phyloP scores from a whole-genome alignment of 2,329 filamentous ascomycete genomes.

The Hortaea sp. region DNA sequence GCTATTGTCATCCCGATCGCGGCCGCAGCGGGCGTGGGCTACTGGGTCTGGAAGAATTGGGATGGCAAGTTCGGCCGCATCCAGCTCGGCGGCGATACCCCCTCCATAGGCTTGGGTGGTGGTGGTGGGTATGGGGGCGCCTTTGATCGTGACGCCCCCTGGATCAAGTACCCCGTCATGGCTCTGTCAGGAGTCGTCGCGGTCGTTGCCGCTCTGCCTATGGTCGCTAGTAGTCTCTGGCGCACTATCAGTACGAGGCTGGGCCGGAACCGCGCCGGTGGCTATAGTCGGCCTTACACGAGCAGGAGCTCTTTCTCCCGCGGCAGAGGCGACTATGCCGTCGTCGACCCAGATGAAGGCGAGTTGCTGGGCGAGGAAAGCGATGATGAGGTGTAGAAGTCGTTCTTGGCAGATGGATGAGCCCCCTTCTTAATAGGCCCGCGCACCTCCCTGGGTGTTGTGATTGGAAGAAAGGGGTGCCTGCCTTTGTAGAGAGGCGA shows the following conservation, averaged over 20 bases:
- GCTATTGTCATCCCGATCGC: constrained; percentile 67
- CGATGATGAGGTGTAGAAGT: constrained; percentile 10
- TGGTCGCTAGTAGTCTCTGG: constrained; percentile 65
- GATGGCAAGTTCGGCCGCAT: constrained; percentile 82
- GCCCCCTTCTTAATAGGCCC: background rate
- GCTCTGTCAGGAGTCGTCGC: constrained; percentile 46
- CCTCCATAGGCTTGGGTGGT: constrained; percentile 6
- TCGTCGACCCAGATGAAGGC: constrained; percentile 87
- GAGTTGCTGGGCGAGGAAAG: constrained; percentile 83
- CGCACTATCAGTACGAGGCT: constrained; percentile 46
- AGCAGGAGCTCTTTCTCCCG: constrained; percentile 83
- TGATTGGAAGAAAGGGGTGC: background rate
- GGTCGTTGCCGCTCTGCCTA: constrained; percentile 46
- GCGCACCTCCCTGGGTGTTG: background rate
- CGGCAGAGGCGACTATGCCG: constrained; percentile 74
- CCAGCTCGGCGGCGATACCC: constrained; percentile 61
- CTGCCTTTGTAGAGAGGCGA: too few relatives aligned
- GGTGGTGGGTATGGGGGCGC: constrained; percentile 22
- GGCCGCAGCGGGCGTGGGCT: constrained; percentile 63
- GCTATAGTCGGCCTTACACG: constrained; percentile 62
- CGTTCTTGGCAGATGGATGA: background rate
- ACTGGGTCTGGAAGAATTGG: constrained; percentile 79
- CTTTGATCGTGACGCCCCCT: constrained; percentile 62
- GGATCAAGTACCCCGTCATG: constrained; percentile 64
- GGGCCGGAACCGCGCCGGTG: constrained; percentile 39